These are phyloP conservation scores for Hyaloscypha hepaticicola DNA, from an alignment of 495 filamentous ascomycete genomes.

Conservation along the genomic window DNA sequence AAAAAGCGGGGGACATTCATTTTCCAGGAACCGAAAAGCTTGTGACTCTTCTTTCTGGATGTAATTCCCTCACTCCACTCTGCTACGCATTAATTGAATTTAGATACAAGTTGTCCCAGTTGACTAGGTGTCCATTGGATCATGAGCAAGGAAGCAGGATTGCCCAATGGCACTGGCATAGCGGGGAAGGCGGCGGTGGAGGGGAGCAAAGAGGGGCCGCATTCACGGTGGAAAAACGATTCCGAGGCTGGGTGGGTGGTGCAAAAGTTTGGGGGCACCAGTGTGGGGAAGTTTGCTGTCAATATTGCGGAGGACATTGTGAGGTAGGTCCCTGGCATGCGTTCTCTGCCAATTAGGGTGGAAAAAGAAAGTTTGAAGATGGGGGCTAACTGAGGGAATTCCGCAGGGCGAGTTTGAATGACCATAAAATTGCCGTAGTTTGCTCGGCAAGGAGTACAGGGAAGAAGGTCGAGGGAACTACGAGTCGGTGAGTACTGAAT, in stretches of 20 bases:
- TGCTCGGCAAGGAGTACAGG: conserved; percentile 90
- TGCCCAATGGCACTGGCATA: not conserved
- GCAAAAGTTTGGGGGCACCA: conserved; percentile 83
- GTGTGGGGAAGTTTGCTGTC: conserved; percentile 64
- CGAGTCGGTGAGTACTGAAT: conserved; percentile 75
- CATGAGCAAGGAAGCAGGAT: conserved; percentile 6
- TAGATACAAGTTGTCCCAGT: not conserved
- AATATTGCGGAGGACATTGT: conserved; percentile 77
- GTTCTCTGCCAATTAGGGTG: not conserved
- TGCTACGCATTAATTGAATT: conserved; percentile 1
- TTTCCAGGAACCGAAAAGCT: conserved; percentile 4
- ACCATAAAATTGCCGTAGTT: conserved; percentile 77
- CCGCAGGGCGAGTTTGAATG: conserved; percentile 61
- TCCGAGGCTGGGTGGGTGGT: conserved; percentile 59
- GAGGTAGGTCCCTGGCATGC: conserved; percentile 47
- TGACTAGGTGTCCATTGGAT: not conserved
- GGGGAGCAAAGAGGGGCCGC: not conserved
- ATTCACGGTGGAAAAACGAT: conserved; percentile 12
- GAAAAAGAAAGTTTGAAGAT: conserved; percentile 13
- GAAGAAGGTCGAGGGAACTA: conserved; percentile 89
- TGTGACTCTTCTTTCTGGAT: conserved; percentile 11
- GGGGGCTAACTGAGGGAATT: conserved; percentile 6
- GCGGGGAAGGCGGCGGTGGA: conserved; percentile 9
- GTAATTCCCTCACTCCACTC: not conserved
- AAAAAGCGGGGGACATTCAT: not conserved